Evolutionary conservation across 2,329 filamentous ascomycete genomes (phyloP).

Genomic region (Cladosporium velox): DNA sequence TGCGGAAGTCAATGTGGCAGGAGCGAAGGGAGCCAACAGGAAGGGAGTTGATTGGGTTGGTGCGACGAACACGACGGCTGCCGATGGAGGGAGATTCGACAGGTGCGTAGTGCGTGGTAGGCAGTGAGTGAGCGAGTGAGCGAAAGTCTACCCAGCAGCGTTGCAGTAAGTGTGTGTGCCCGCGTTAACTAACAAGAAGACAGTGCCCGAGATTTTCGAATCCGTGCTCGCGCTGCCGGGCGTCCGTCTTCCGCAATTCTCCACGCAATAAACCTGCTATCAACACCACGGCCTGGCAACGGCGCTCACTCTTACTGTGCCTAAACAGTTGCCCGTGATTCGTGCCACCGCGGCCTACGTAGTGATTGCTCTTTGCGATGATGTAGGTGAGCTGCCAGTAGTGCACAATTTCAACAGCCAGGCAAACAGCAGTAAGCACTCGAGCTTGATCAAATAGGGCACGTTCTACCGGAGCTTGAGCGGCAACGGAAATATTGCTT

Average conservation of each 20-base stretch:
- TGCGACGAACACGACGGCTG: slow-evolving; percentile 19
- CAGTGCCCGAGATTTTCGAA: slow-evolving; percentile 17
- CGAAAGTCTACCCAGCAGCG: slow-evolving; percentile 1
- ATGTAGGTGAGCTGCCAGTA: neutral
- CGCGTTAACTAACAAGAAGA: slow-evolving; percentile 17
- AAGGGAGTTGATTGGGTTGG: neutral
- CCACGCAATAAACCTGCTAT: slow-evolving; percentile 3
- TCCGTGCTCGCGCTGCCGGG: slow-evolving; percentile 13
- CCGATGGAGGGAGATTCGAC: slow-evolving; percentile 15
- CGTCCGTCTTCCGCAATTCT: slow-evolving; percentile 2
- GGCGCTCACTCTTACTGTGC: neutral
- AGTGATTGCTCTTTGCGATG: neutral
- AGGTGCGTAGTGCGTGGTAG: slow-evolving; percentile 13
- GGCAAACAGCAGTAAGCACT: neutral
- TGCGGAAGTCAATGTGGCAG: slow-evolving; percentile 7
- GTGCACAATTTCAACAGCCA: neutral
- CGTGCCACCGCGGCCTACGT: neutral
- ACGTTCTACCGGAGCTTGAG: slow-evolving; percentile 11
- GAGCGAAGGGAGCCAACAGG: neutral
- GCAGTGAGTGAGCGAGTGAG: neutral
- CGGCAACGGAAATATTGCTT: slow-evolving; percentile 7
- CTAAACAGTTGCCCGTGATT: neutral
- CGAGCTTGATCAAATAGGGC: neutral
- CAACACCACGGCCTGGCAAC: neutral
- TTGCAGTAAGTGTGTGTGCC: slow-evolving; percentile 15